Percentiles rank a stretch among this genome's conserved stretches.
These are phyloP conservation scores for Aspergillus spinulosporus DNA, from an alignment of 2,329 filamentous ascomycete species.

Conservation along the genomic window DNA sequence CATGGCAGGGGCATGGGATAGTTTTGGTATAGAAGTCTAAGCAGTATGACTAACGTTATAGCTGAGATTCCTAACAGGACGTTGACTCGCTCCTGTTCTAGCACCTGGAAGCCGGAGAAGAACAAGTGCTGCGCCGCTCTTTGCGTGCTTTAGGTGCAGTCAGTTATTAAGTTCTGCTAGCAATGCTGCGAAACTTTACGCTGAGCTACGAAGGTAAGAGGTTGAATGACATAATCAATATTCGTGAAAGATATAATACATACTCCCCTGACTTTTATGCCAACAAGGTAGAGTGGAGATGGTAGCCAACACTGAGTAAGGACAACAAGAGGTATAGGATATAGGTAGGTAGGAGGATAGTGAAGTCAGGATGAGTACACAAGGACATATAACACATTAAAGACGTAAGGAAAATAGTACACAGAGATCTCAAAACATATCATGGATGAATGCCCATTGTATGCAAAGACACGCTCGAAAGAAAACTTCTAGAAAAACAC, in stretches of 20 bases:
- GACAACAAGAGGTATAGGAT: constrained; percentile 15
- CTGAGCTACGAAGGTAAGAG: not conserved
- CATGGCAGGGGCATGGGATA: not conserved
- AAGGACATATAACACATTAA: constrained; percentile 29
- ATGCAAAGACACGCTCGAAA: constrained; percentile 39
- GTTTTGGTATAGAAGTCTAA: not conserved
- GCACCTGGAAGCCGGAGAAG: too few relatives aligned
- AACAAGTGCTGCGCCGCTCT: too few relatives aligned
- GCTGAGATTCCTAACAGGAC: too few relatives aligned
- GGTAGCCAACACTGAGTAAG: constrained; percentile 14
- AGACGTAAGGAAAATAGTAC: constrained; percentile 25
- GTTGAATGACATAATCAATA: constrained; percentile 8
- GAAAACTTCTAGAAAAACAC: constrained; percentile 25
- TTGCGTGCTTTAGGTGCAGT: too few relatives aligned
- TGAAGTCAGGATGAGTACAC: constrained; percentile 13
- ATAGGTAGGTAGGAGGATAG: not conserved
- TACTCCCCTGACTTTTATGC: constrained; percentile 27
- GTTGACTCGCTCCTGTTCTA: too few relatives aligned
- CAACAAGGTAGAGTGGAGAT: constrained; percentile 30
- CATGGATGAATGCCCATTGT: constrained; percentile 31
- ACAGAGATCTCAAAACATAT: constrained; percentile 25
- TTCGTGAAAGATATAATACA: constrained; percentile 27
- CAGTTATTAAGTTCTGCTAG: too few relatives aligned
- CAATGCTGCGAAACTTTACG: not conserved
- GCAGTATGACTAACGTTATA: too few relatives aligned